Evolutionary conservation across 805 yeast species (phyloP).

Genomic region (Suhomyces prunicola): DNA sequence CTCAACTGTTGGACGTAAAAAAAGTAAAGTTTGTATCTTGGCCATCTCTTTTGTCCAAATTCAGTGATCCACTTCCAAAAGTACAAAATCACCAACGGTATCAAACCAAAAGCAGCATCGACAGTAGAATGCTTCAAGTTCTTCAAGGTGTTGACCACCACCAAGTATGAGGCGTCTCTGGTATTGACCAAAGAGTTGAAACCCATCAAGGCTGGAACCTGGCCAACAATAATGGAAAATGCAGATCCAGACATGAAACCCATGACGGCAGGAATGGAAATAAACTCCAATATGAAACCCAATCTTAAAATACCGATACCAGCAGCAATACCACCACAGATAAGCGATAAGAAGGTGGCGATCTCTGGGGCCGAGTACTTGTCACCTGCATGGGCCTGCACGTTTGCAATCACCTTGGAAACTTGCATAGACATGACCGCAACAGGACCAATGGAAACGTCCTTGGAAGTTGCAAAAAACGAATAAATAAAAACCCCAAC

Average conservation of each 20-base stretch:
- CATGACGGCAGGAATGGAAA: conserved; percentile 86
- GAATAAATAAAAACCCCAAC: conserved; percentile 88
- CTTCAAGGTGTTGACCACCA: conserved; percentile 69
- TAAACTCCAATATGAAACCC: conserved; percentile 85
- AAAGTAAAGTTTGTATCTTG: conserved; percentile 51
- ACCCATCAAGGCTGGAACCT: conserved; percentile 85
- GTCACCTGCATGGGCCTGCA: conserved; percentile 43
- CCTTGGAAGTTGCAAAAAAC: conserved; percentile 91
- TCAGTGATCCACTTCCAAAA: conserved; percentile 65
- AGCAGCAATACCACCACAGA: conserved; percentile 82
- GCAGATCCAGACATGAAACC: conserved; percentile 98
- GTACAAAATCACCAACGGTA: conserved; percentile 69
- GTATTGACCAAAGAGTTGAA: conserved; percentile 64
- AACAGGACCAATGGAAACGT: conserved; percentile 94
- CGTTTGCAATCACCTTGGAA: conserved; percentile 68
- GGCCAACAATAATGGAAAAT: conserved; percentile 75
- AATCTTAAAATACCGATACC: conserved; percentile 81
- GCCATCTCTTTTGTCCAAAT: conserved; percentile 60
- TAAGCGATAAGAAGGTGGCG: conserved; percentile 74
- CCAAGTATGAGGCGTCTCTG: conserved; percentile 64
- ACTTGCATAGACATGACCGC: conserved; percentile 93
- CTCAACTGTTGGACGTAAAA: conserved; percentile 77
- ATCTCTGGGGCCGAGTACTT: conserved; percentile 61
- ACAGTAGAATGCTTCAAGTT: conserved; percentile 63
- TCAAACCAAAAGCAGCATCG: conserved; percentile 89